Evolutionary conservation across 2,329 filamentous ascomycete genomes (phyloP).

Genomic region (Cladosporium halotolerans): DNA sequence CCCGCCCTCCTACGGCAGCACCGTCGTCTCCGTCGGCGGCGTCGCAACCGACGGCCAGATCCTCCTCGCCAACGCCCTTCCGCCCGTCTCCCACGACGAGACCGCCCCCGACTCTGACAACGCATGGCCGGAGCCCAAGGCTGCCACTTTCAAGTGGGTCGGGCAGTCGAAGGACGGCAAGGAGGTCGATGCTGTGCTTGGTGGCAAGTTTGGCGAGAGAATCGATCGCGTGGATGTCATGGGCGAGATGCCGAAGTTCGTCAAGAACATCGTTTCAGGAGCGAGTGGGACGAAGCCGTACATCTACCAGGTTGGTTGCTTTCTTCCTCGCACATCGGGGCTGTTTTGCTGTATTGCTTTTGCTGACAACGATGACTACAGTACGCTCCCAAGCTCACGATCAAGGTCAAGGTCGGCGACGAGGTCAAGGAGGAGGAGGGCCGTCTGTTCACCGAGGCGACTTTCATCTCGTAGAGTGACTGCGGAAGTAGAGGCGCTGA

Average conservation of each 20-base stretch:
- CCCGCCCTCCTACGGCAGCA: constrained; percentile 84
- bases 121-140: constrained; percentile 81
- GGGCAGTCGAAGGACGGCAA: constrained; percentile 74
- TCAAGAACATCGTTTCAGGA: constrained; percentile 86
- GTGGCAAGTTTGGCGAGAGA: constrained; percentile 61
- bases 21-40: constrained; percentile 73
- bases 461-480: constrained; percentile 69
- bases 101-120: constrained; percentile 67
- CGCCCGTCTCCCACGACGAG: constrained; percentile 61
- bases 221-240: constrained; percentile 89
- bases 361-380: background rate
- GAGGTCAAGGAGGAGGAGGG: constrained; percentile 74
- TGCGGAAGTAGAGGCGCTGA: no score
- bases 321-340: background rate
- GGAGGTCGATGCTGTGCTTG: constrained; percentile 61
- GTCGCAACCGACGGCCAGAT: constrained; percentile 77
- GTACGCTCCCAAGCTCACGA: constrained; percentile 65
- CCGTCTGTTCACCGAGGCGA: constrained; percentile 77
- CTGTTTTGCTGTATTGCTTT: background rate
- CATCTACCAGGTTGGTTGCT: constrained; percentile 77
- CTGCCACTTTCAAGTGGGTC: constrained; percentile 69
- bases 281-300: constrained; percentile 92
- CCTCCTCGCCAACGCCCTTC: constrained; percentile 61
- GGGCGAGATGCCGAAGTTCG: constrained; percentile 90
- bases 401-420: constrained; percentile 82